Conservation (phyloP, 2,329 filamentous ascomycete species). For the Falciphora oryzae region DNA sequence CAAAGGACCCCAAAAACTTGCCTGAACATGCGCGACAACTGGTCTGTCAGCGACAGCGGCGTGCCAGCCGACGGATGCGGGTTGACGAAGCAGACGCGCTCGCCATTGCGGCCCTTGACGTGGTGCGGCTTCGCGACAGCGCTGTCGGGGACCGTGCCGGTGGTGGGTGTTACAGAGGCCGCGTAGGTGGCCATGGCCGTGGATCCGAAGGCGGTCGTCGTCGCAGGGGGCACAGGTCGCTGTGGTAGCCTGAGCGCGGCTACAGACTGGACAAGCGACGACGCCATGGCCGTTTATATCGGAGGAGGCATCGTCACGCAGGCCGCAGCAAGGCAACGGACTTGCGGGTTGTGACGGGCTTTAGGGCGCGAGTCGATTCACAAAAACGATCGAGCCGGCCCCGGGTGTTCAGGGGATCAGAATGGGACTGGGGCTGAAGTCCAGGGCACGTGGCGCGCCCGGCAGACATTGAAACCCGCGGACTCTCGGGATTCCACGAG, state of each 20-base stretch:
- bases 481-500: no score
- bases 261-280: background rate
- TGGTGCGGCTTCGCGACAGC: conserved; percentile 43
- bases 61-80: conserved; percentile 39
- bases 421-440: no score
- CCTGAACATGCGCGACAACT: conserved; percentile 30
- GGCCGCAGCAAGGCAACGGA: no score
- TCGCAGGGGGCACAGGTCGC: background rate
- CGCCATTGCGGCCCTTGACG: conserved; percentile 33
- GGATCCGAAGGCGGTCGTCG: background rate
- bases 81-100: conserved; percentile 41
- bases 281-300: background rate
- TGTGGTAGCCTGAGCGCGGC: background rate
- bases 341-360: no score
- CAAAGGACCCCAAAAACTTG: no score
- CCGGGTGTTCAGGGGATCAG: no score
- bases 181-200: background rate
- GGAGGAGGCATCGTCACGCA: background rate
- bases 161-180: background rate
- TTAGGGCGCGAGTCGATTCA: no score
- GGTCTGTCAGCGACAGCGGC: conserved; percentile 15
- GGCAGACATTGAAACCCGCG: no score
- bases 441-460: no score
- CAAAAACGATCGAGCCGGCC: no score
- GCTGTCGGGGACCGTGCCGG: conserved; percentile 27